Conservation (phyloP, 169 alveolate genomes). For the Plasmodium chabaudi region DNA sequence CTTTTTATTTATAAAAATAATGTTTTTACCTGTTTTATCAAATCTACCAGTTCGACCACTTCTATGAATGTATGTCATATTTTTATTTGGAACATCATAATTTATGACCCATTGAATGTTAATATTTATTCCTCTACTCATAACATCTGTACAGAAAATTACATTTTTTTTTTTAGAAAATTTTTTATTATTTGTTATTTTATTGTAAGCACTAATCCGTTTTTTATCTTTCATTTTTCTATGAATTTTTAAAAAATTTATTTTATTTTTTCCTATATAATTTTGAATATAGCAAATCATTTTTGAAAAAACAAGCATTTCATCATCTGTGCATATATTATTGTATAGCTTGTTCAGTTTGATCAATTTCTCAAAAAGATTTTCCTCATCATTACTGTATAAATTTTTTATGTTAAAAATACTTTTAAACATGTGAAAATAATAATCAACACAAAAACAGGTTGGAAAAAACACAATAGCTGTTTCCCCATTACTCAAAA, state of each 20-base stretch:
- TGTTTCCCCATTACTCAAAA: constrained; percentile 29
- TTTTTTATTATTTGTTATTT: constrained; percentile 25
- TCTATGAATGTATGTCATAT: constrained; percentile 67
- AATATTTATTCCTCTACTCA: constrained; percentile 70
- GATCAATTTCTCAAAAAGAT: background rate
- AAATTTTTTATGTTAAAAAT: constrained; percentile 11
- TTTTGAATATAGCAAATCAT: constrained; percentile 47
- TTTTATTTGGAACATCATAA: constrained; percentile 65
- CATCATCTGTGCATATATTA: constrained; percentile 14
- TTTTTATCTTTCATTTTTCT: constrained; percentile 74
- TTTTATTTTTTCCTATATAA: constrained; percentile 59
- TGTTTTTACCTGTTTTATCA: constrained; percentile 56
- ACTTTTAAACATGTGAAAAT: constrained; percentile 45
- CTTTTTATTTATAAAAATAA: constrained; percentile 42
- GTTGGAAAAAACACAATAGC: constrained; percentile 48
- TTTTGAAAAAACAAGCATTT: constrained; percentile 13
- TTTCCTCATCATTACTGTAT: background rate
- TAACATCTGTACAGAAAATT: constrained; percentile 62
- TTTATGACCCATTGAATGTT: constrained; percentile 61
- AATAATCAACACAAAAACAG: constrained; percentile 56
- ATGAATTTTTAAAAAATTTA: constrained; percentile 61
- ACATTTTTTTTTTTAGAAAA: constrained; percentile 7
- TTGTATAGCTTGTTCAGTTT: constrained; percentile 19
- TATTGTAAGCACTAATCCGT: constrained; percentile 45
- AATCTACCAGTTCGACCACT: constrained; percentile 73